Percentiles rank a stretch among this genome's conserved stretches.
These are phyloP conservation scores for Mucor lusitanicus DNA, from an alignment of 371 early-diverging fungal species.

Conservation along the genomic window DNA sequence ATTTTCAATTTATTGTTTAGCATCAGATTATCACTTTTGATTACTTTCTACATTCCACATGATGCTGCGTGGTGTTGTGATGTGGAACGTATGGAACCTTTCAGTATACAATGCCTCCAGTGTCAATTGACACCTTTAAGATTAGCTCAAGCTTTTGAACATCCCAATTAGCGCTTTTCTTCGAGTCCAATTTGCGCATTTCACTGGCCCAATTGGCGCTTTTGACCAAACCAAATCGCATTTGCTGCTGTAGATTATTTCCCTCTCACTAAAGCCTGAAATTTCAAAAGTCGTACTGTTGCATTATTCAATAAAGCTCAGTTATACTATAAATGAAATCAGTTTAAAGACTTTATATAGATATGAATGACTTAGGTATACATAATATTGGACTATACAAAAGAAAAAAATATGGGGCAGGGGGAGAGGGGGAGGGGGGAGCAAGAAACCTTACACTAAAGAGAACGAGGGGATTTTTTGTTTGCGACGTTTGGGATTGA, in stretches of 20 bases:
- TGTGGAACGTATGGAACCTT: too few relatives aligned
- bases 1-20: too few relatives aligned
- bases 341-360: slow-evolving; percentile 22
- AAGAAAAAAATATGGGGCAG: slow-evolving; percentile 11
- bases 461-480: slow-evolving; percentile 17
- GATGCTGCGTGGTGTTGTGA: too few relatives aligned
- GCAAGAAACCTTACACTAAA: slow-evolving; percentile 10
- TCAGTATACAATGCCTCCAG: too few relatives aligned
- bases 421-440: not conserved
- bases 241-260: slow-evolving; percentile 20
- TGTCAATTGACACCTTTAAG: too few relatives aligned
- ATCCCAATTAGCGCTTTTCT: too few relatives aligned
- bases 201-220: too few relatives aligned
- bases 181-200: too few relatives aligned
- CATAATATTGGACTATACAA: slow-evolving; percentile 4
- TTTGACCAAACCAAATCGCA: too few relatives aligned
- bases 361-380: slow-evolving; percentile 20
- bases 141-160: too few relatives aligned
- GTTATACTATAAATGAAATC: slow-evolving; percentile 20
- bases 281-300: slow-evolving; percentile 18
- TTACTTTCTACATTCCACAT: too few relatives aligned
- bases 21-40: too few relatives aligned
- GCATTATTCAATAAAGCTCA: slow-evolving; percentile 18
- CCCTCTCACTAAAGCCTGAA: slow-evolving; percentile 16
- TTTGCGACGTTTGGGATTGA: slow-evolving; percentile 19